These are phyloP conservation scores for Mycena vulgaris DNA, from an alignment of 768 basidiomycete species.

Conservation along the genomic window DNA sequence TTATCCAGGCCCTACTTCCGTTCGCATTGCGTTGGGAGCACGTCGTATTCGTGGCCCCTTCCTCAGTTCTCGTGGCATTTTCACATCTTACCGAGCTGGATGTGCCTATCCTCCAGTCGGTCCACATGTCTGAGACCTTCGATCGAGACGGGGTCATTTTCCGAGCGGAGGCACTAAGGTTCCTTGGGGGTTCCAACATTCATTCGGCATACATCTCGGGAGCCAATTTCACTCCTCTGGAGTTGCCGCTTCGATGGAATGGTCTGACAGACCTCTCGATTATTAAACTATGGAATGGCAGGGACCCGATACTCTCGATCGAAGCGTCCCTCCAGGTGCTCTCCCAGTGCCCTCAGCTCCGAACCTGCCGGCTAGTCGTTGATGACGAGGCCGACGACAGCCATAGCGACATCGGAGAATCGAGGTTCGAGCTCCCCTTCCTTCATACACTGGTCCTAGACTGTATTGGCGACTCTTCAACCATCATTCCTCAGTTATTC, in stretches of 20 bases:
- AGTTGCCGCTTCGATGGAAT: conserved; percentile 14
- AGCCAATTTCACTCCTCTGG: not conserved
- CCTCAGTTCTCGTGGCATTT: no score
- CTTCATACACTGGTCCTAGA: not conserved
- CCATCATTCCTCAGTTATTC: not conserved
- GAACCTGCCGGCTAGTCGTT: not conserved
- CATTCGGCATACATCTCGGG: not conserved
- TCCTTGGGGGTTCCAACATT: not conserved
- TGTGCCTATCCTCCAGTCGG: no score
- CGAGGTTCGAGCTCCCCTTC: not conserved
- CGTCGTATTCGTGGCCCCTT: no score
- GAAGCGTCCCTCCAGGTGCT: not conserved
- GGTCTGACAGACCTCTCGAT: conserved; percentile 3
- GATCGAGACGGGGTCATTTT: not conserved
- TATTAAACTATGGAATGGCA: no score
- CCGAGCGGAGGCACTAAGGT: not conserved
- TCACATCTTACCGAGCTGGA: no score
- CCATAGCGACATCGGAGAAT: no score
- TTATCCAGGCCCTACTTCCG: no score
- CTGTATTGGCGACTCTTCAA: not conserved
- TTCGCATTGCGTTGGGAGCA: no score
- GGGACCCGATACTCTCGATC: not conserved
- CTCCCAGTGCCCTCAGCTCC: conserved; percentile 8
- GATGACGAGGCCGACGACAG: not conserved
- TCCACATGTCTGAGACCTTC: not conserved